phyloP scores from a whole-genome alignment of 495 filamentous ascomycete genomes.

The Lophium mytilinum region DNA sequence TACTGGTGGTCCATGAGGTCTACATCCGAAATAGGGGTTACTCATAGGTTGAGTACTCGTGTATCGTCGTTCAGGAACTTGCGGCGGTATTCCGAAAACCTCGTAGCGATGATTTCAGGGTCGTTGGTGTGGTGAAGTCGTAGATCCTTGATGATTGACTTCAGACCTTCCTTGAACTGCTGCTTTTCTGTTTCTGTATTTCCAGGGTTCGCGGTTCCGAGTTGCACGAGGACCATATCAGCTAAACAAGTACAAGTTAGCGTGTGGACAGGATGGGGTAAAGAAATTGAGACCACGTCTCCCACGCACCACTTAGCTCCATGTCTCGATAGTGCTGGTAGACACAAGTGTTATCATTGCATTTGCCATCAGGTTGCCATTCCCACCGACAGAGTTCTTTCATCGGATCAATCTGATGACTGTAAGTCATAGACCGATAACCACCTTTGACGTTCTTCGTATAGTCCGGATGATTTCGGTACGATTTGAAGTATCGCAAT shows the following conservation, averaged over 20 bases:
- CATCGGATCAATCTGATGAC: constrained; percentile 70
- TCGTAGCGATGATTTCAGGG: constrained; percentile 68
- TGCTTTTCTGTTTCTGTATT: constrained; percentile 60
- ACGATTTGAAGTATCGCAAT: constrained; percentile 72
- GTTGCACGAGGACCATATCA: constrained; percentile 75
- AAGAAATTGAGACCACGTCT: neutral
- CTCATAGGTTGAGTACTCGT: constrained; percentile 32
- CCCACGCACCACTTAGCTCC: constrained; percentile 68
- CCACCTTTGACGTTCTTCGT: constrained; percentile 60
- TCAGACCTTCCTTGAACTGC: constrained; percentile 67
- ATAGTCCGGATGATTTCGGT: constrained; percentile 78
- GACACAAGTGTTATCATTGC: constrained; percentile 61
- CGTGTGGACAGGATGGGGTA: constrained; percentile 37
- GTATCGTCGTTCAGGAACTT: constrained; percentile 50
- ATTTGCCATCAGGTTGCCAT: constrained; percentile 60
- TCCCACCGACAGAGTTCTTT: constrained; percentile 68
- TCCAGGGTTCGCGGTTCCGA: constrained; percentile 65
- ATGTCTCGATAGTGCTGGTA: constrained; percentile 78
- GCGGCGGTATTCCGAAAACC: constrained; percentile 77
- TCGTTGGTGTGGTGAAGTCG: constrained; percentile 57
- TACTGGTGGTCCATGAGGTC: neutral
- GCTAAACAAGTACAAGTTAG: constrained; percentile 65
- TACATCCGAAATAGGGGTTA: neutral
- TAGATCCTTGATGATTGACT: constrained; percentile 65
- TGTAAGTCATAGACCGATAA: constrained; percentile 86